Evolutionary conservation across 805 yeast genomes (phyloP), one percentile per base, ranked within the genome.

Genomic region (Candida maltosa): DNA sequence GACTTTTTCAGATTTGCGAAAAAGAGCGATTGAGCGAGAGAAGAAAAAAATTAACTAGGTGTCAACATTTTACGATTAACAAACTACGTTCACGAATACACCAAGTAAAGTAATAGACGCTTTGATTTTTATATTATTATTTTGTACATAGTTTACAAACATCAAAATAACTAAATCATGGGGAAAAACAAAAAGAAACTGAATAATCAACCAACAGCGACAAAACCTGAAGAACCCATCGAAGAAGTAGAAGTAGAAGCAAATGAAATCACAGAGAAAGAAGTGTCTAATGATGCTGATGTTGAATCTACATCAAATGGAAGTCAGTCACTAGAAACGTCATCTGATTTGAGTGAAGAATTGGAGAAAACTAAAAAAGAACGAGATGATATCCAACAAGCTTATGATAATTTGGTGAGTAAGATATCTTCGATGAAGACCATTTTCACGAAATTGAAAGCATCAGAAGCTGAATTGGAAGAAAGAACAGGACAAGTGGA

Each of bases 341-440:
- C n/a, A 15, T 12, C 25, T 11, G 26, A 32, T 9, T 35, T 38
- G 17, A 16, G 32, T 16, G 22, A 18, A n/a, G 28, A 31, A 22
- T 19, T 41, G 9, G 29, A 29, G 5, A 29, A 32, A 23, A 19
- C 35, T 10, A 36, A 36, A 20, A 60, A 65, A 23, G 87, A 81
- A 47, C 69, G 82, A 37, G 81, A 74, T 32, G 70, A 73, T 20
- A 67, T 74, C 19, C 77, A 80, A 45, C 63, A 69, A 2, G 78
- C 78, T 42, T 82, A 83, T 49, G 81, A 82, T 41, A 65, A 73
- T 4, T 57, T 85, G 21, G 56, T 85, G 40, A 76, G 75, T 42
- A 71, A 82, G 52, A 54, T 85, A 12, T 75, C 87, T 1, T 75
- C 85, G 2, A 83, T 84, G 91, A 84, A 83, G 45, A 63, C 80